Conservation (phyloP, 805 yeast genomes). For the Yamadazyma ubonensis region DNA sequence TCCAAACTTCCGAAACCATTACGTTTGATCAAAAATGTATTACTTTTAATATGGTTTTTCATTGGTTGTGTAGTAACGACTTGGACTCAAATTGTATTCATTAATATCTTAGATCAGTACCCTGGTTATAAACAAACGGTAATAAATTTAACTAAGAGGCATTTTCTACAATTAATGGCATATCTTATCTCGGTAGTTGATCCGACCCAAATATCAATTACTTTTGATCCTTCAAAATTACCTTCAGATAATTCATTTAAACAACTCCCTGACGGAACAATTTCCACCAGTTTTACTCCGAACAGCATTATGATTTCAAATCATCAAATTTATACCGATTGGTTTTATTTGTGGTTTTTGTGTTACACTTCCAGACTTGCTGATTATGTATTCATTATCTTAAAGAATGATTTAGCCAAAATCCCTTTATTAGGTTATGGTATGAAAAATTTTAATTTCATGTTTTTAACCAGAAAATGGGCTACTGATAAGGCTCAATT, state of each 20-base stretch:
- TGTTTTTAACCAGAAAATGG: slow-evolving; percentile 86
- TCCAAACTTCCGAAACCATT: slow-evolving; percentile 7
- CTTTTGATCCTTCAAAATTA: slow-evolving; percentile 40
- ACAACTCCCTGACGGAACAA: slow-evolving; percentile 27
- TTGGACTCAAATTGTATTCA: slow-evolving; percentile 12
- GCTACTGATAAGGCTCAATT: slow-evolving; percentile 63
- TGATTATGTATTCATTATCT: slow-evolving; percentile 65
- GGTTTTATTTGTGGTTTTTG: slow-evolving; percentile 90
- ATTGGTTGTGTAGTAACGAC: slow-evolving; percentile 12
- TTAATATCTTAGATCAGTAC: slow-evolving; percentile 25
- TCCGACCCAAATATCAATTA: slow-evolving; percentile 52
- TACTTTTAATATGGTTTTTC: slow-evolving; percentile 8
- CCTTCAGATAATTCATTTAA: slow-evolving; percentile 23
- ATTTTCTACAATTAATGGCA: slow-evolving; percentile 55
- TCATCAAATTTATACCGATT: slow-evolving; percentile 92
- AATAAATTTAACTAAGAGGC: slow-evolving; percentile 54
- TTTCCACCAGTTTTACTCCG: slow-evolving; percentile 36
- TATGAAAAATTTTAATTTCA: slow-evolving; percentile 74
- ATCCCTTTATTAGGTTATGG: slow-evolving; percentile 85
- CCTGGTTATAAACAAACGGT: slow-evolving; percentile 38
- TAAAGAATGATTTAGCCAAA: slow-evolving; percentile 67
- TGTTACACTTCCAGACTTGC: slow-evolving; percentile 66
- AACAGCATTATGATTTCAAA: slow-evolving; percentile 74
- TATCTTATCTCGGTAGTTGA: slow-evolving; percentile 50
- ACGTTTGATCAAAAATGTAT: slow-evolving; percentile 3